phyloP scores from a whole-genome alignment of 208 protist species.

The Angomonas deanei region DNA sequence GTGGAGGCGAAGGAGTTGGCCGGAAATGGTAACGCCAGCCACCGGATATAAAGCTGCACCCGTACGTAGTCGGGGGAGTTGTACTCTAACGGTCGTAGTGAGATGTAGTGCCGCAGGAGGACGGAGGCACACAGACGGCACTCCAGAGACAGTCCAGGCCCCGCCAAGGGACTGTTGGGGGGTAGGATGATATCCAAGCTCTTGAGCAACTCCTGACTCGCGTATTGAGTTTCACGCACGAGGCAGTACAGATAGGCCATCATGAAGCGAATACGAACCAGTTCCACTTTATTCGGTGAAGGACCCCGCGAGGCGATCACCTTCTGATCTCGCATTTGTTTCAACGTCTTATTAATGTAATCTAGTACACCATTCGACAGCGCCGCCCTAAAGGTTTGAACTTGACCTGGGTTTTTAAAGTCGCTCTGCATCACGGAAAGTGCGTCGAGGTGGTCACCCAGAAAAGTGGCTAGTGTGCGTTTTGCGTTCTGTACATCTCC shows the following conservation, averaged over 20 bases:
- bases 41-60: not conserved
- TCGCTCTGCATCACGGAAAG: not conserved
- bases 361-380: not conserved
- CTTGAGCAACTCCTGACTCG: not conserved
- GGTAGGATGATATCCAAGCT: not conserved
- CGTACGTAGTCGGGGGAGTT: not conserved
- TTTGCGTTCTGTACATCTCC: not conserved
- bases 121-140: not conserved
- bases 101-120: not conserved
- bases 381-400: not conserved
- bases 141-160: no score
- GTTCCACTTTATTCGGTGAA: not conserved
- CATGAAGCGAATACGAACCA: not conserved
- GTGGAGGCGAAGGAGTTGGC: not conserved
- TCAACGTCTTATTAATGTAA: not conserved
- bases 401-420: not conserved
- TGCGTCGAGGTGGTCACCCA: not conserved
- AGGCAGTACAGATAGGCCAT: not conserved
- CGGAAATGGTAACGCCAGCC: not conserved
- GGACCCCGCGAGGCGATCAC: not conserved
- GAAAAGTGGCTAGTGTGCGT: not conserved
- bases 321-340: not conserved
- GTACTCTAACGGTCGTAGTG: not conserved
- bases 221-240: not conserved
- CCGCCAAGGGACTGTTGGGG: no score